These are phyloP conservation scores for Claviceps maximensis DNA, from an alignment of 2,329 filamentous ascomycete genomes.

Conservation along the genomic window DNA sequence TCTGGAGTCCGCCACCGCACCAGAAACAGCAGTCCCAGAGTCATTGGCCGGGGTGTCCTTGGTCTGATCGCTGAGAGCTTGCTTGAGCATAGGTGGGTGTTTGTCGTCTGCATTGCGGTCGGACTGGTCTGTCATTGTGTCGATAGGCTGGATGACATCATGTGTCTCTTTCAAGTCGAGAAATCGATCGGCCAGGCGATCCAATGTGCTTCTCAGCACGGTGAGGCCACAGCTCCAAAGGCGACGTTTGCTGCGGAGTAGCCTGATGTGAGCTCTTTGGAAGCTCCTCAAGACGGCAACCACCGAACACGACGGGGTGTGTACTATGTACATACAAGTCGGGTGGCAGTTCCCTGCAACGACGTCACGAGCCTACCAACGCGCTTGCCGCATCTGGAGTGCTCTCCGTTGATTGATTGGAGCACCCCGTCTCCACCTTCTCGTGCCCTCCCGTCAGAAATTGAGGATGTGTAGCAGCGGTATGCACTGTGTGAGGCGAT, in stretches of 20 bases:
- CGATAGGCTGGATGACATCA: constrained; percentile 2
- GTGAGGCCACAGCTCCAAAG: background rate
- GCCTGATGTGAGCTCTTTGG: background rate
- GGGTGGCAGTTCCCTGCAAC: background rate
- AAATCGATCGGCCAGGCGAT: background rate
- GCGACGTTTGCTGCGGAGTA: background rate
- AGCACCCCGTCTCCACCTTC: background rate
- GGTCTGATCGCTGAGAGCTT: background rate
- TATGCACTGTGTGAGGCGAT: background rate
- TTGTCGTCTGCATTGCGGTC: constrained; percentile 3
- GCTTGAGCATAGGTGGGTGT: background rate
- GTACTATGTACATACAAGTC: no score
- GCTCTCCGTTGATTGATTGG: background rate
- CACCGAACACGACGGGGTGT: no score
- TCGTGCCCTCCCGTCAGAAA: no score
- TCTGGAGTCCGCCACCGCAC: background rate
- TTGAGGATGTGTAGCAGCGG: no score
- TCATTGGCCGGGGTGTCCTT: background rate
- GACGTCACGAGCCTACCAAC: background rate
- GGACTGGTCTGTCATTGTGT: constrained; percentile 7
- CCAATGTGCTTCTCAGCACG: background rate
- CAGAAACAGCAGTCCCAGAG: background rate
- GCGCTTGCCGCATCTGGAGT: background rate
- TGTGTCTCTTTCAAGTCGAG: background rate
- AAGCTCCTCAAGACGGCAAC: background rate